Conservation (phyloP, 2,329 filamentous ascomycete genomes). For the Trichoderma cornu-damae region DNA sequence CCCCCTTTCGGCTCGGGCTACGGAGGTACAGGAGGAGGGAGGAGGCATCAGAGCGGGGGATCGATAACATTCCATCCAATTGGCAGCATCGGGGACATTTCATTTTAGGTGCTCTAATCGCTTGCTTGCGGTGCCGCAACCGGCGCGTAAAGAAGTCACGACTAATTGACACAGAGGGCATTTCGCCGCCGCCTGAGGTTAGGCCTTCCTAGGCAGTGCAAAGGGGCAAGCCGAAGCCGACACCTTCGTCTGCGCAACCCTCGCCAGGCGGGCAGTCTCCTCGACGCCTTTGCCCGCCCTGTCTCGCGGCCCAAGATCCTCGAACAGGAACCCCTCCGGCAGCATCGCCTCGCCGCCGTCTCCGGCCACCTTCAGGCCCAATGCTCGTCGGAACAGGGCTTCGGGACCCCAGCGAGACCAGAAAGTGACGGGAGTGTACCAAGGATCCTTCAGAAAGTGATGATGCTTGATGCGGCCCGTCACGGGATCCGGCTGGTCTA, state of each 20-base stretch:
- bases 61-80: too few relatives aligned
- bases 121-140: too few relatives aligned
- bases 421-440: slow-evolving; percentile 55
- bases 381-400: slow-evolving; percentile 43
- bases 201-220: slow-evolving; percentile 8
- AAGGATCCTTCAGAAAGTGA: slow-evolving; percentile 58
- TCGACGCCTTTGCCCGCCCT: slow-evolving; percentile 49
- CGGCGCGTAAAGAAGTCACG: too few relatives aligned
- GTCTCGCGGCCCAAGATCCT: slow-evolving; percentile 57
- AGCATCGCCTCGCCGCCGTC: slow-evolving; percentile 36
- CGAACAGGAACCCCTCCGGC: slow-evolving; percentile 48
- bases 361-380: slow-evolving; percentile 45
- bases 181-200: too few relatives aligned
- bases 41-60: too few relatives aligned
- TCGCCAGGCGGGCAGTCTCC: slow-evolving; percentile 31
- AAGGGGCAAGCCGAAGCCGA: slow-evolving; percentile 43
- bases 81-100: too few relatives aligned
- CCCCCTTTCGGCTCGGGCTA: neutral
- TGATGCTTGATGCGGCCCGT: slow-evolving; percentile 48
- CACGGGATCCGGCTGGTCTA: slow-evolving; percentile 47
- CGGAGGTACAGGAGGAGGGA: too few relatives aligned
- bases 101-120: too few relatives aligned
- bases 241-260: slow-evolving; percentile 30
- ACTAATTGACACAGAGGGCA: too few relatives aligned
- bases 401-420: slow-evolving; percentile 59